These are phyloP conservation scores for Vigna mungo DNA, from an alignment of 306 rosid genomes.

Conservation along the genomic window DNA sequence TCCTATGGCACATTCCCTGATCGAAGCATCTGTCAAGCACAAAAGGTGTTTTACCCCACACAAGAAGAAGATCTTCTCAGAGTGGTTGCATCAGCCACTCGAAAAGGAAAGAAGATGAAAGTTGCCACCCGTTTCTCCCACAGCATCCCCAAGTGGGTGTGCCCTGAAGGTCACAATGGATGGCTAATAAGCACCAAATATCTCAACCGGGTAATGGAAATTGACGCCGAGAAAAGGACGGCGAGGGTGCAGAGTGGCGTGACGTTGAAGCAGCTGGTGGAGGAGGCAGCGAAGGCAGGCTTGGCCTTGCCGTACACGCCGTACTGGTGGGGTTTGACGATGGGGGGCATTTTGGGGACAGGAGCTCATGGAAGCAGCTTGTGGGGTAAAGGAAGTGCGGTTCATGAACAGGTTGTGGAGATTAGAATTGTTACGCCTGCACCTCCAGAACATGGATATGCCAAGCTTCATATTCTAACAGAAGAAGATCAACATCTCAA, in stretches of 20 bases:
- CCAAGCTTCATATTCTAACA: conserved; percentile 46
- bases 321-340: conserved; percentile 80
- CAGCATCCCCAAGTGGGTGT: conserved; percentile 75
- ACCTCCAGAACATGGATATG: conserved; percentile 51
- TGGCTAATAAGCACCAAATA: conserved; percentile 74
- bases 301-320: conserved; percentile 69
- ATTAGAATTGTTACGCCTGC: conserved; percentile 66
- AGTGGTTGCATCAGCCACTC: conserved; percentile 56
- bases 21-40: conserved; percentile 53
- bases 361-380: conserved; percentile 90
- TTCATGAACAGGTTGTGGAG: conserved; percentile 63
- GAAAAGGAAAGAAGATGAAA: conserved; percentile 52
- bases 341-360: conserved; percentile 72
- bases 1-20: conserved; percentile 72
- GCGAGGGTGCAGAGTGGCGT: conserved; percentile 68
- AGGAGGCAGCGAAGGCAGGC: conserved; percentile 58
- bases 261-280: conserved; percentile 56
- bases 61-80: conserved; percentile 59
- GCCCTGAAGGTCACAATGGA: conserved; percentile 65
- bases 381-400: conserved; percentile 77
- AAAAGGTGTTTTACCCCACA: conserved; percentile 53
- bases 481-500: conserved; percentile 53
- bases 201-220: conserved; percentile 48
- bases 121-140: conserved; percentile 68
- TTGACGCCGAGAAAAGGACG: conserved; percentile 51